Evolutionary conservation across 2,329 filamentous ascomycete genomes (phyloP), one percentile per base, ranked within the genome.

Genomic region (Aspergillus floridensis): DNA sequence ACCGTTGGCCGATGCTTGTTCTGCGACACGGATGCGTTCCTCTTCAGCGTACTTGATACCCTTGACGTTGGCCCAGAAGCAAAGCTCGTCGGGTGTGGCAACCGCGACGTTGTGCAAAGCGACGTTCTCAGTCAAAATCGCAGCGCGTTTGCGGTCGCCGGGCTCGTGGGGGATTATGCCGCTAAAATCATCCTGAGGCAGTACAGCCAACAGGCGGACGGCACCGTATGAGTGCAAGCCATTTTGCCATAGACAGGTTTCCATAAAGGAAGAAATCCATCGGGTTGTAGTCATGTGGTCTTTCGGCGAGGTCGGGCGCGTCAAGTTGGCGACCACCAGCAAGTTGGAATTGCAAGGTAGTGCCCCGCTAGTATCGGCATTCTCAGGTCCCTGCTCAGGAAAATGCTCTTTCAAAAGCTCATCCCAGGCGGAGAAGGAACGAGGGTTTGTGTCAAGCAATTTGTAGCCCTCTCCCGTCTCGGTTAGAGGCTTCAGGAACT

Each of bases 121-220:
- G 24, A 76, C 63, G 84, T n/a, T 74, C 64, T 92, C 87, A 1
- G 83, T 79, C 55, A 88, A 80, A 4, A 90, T 71, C 4, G 84
- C 80, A 22, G 80, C 72, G 49, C 86, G 87, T 47, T 76, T 81
- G n/a, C 88, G 83, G 1, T 78, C 73, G 35, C 79, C 73, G 2
- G 89, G 70, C 2, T 78, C 76, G 55, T 83, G 84, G 0, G 93
- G 89, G 7, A 96, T 59, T 1, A 91, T 65, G 1, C 73, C 62
- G 6, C 74, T 68, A 63, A 86, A 86, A 58, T 91, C 88, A 0
- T 83, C 78, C 48, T 87, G 79, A 1, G 84, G 81, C 3, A 87
- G 69, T 87, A 92, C 93, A 44, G 93, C 71, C 1, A 98, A 81
- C 80, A 93, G 88, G 52, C 92, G 86, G 3, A 96, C 87, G 19